Evolutionary conservation across 805 yeast genomes (phyloP).

Genomic region (Candida quercuum): DNA sequence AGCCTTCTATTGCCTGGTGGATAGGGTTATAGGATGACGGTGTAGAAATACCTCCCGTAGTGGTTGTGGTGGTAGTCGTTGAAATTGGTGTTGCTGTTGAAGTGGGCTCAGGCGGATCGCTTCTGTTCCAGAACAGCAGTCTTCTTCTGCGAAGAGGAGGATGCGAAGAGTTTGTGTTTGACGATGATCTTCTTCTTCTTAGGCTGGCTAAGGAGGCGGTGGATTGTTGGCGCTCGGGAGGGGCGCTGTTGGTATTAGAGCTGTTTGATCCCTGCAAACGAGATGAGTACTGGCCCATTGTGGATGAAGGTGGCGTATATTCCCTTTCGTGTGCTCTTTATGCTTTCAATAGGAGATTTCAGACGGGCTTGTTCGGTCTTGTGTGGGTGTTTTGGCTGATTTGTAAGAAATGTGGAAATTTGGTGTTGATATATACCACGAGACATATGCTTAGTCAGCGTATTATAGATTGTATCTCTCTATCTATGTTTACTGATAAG

Average conservation of each 20-base stretch:
- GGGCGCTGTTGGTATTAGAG: neutral
- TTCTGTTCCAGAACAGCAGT: slow-evolving; percentile 14
- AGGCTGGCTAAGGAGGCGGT: slow-evolving; percentile 2
- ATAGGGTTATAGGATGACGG: neutral
- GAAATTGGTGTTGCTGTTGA: neutral
- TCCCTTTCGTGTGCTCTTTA: no score
- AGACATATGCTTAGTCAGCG: no score
- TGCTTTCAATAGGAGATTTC: no score
- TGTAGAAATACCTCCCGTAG: neutral
- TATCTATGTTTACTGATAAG: no score
- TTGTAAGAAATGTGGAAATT: no score
- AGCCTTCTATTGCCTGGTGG: slow-evolving; percentile 2
- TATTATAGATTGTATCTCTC: no score
- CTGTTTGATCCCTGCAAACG: no score
- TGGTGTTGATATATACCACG: no score
- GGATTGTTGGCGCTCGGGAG: slow-evolving; percentile 1
- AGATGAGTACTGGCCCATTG: neutral
- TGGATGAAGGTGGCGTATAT: no score
- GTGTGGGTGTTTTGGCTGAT: no score
- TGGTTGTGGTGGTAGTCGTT: neutral
- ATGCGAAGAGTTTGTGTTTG: slow-evolving; percentile 4
- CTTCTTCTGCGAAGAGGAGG: slow-evolving; percentile 22
- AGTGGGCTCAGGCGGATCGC: neutral
- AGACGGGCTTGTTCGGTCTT: no score
- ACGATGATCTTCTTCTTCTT: slow-evolving; percentile 23